phyloP scores from a whole-genome alignment of 495 filamentous ascomycete genomes.

The Xylaria scruposa region DNA sequence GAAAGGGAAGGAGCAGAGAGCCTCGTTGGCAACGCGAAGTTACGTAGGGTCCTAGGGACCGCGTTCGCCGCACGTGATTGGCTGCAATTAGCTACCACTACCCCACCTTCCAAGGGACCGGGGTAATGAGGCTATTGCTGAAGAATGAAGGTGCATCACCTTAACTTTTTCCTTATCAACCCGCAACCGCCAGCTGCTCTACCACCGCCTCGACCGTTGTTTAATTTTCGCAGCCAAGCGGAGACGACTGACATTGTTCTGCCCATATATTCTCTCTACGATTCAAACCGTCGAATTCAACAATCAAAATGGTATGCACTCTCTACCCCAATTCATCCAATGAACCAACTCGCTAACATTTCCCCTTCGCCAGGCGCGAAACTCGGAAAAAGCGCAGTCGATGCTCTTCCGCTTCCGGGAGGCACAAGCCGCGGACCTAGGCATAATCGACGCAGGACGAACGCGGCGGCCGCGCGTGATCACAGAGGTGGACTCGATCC shows the following conservation, averaged over 20 bases:
- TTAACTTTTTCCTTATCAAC: background rate
- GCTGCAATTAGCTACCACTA: background rate
- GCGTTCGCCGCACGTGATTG: slow-evolving; percentile 15
- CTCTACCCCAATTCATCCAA: background rate
- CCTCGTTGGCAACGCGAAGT: slow-evolving; percentile 11
- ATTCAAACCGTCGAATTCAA: background rate
- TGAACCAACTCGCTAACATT: too few species aligned
- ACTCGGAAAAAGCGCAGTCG: slow-evolving; percentile 97
- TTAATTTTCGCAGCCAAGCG: background rate
- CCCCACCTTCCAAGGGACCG: slow-evolving; percentile 14
- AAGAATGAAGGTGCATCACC: background rate
- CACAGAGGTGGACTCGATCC: slow-evolving; percentile 81
- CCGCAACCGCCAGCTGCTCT: background rate
- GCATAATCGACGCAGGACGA: slow-evolving; percentile 93
- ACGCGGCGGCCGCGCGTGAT: slow-evolving; percentile 89
- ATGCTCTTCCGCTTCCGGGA: slow-evolving; percentile 99
- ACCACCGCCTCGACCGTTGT: background rate
- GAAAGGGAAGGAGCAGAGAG: background rate
- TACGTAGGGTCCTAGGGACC: background rate
- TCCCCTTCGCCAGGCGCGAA: slow-evolving; percentile 59
- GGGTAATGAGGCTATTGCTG: slow-evolving; percentile 11
- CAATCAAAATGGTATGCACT: slow-evolving; percentile 41
- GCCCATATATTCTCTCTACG: background rate
- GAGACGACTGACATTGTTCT: background rate
- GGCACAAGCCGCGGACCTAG: slow-evolving; percentile 92